These are phyloP conservation scores for Phytophthora melonis DNA, from an alignment of 352 stramenopile genomes.

Conservation along the genomic window DNA sequence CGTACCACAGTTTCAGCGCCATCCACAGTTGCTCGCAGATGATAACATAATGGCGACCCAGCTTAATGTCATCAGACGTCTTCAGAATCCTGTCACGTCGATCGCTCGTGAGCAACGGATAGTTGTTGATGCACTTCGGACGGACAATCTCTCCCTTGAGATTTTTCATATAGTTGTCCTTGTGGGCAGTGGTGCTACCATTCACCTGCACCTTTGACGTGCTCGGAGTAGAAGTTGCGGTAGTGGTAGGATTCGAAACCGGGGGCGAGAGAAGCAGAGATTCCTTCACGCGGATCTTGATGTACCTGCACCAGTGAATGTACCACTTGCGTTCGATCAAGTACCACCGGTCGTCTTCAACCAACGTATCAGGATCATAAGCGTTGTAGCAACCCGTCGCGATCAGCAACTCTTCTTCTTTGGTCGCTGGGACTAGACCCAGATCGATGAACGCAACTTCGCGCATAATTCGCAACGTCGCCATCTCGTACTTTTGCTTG, in stretches of 20 bases:
- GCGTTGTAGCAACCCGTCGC: slow-evolving; percentile 77
- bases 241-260: slow-evolving; percentile 21
- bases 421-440: slow-evolving; percentile 71
- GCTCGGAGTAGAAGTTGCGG: slow-evolving; percentile 37
- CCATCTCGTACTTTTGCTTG: slow-evolving; percentile 83
- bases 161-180: slow-evolving; percentile 80
- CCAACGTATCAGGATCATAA: slow-evolving; percentile 72
- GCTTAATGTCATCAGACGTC: slow-evolving; percentile 77
- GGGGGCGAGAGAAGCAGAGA: slow-evolving; percentile 35
- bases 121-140: slow-evolving; percentile 89
- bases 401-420: slow-evolving; percentile 83
- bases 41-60: slow-evolving; percentile 87
- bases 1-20: slow-evolving; percentile 93
- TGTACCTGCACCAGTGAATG: slow-evolving; percentile 88
- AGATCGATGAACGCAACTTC: slow-evolving; percentile 88
- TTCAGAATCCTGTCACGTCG: slow-evolving; percentile 77
- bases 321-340: slow-evolving; percentile 88
- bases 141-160: slow-evolving; percentile 83
- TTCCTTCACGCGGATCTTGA: slow-evolving; percentile 58
- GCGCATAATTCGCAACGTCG: slow-evolving; percentile 82
- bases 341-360: slow-evolving; percentile 89
- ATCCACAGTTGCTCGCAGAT: slow-evolving; percentile 91
- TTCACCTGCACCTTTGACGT: slow-evolving; percentile 50
- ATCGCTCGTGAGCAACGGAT: slow-evolving; percentile 73
- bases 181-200: slow-evolving; percentile 37